Conservation (phyloP, 1,284 basidiomycete genomes). For the Athelia psychrophila region DNA sequence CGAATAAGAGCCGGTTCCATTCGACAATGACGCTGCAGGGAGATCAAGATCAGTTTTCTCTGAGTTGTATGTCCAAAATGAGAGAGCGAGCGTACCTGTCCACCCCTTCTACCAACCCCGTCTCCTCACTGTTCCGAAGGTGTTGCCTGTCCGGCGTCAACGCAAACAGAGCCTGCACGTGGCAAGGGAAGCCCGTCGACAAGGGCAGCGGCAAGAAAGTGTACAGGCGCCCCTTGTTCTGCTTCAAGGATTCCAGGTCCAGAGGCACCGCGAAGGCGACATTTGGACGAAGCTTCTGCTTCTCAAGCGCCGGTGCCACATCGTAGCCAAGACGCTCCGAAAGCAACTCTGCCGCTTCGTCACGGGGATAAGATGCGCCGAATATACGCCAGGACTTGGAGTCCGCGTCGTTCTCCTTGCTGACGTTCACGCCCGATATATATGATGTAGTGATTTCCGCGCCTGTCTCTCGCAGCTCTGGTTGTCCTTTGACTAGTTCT, state of each 20-base stretch:
- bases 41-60: neutral
- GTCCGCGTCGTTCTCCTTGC: neutral
- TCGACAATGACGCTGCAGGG: conserved; percentile 29
- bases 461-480: neutral
- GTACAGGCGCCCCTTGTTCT: conserved; percentile 36
- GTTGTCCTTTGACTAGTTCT: conserved; percentile 6
- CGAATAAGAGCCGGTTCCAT: conserved; percentile 40
- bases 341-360: conserved; percentile 20
- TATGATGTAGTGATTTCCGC: neutral
- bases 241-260: neutral
- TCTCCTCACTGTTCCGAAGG: conserved; percentile 39
- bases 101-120: conserved; percentile 31
- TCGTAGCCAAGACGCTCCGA: conserved; percentile 20
- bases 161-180: conserved; percentile 45
- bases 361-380: conserved; percentile 19
- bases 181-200: conserved; percentile 39
- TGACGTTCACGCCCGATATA: neutral
- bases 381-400: conserved; percentile 22
- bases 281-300: conserved; percentile 38
- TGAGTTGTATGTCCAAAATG: neutral
- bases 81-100: conserved; percentile 34
- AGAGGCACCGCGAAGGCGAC: conserved; percentile 35
- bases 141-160: conserved; percentile 44
- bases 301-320: conserved; percentile 20
- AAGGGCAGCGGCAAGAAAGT: conserved; percentile 47